Conservation (phyloP, 768 basidiomycete genomes). For the Candolleomyces eurysporus region DNA sequence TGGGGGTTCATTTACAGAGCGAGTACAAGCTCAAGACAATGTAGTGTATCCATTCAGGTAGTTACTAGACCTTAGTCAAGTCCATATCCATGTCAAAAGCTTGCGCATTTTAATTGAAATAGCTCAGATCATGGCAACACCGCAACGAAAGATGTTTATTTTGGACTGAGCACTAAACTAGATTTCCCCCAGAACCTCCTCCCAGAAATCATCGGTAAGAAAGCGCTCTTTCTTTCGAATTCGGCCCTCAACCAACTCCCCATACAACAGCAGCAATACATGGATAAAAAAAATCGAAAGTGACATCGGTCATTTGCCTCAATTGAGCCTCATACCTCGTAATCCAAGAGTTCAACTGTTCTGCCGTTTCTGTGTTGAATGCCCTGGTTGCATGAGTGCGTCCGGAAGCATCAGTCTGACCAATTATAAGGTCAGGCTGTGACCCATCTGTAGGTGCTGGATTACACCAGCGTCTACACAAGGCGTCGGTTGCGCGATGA, state of each 20-base stretch:
- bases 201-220: constrained; percentile 11
- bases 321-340: constrained; percentile 20
- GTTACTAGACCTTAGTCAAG: too few relatives aligned
- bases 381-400: constrained; percentile 15
- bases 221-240: constrained; percentile 5
- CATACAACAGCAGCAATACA: constrained; percentile 16
- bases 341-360: constrained; percentile 23
- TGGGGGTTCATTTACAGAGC: too few relatives aligned
- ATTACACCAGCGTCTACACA: constrained; percentile 20
- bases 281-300: constrained; percentile 19
- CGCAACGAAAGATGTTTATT: neutral
- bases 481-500: too few relatives aligned
- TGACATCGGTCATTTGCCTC: constrained; percentile 17
- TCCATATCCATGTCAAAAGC: too few relatives aligned
- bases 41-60: too few relatives aligned
- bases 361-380: constrained; percentile 27
- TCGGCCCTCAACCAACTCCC: constrained; percentile 7
- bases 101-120: neutral
- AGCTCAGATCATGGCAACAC: neutral
- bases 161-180: neutral
- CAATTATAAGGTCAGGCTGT: constrained; percentile 17
- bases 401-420: constrained; percentile 13
- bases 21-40: too few relatives aligned
- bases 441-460: constrained; percentile 20
- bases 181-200: neutral